Percentiles rank a stretch among this genome's conserved stretches.
Conservation (phyloP, 2,329 filamentous ascomycete species). For the Zasmidium citrigriseum region DNA sequence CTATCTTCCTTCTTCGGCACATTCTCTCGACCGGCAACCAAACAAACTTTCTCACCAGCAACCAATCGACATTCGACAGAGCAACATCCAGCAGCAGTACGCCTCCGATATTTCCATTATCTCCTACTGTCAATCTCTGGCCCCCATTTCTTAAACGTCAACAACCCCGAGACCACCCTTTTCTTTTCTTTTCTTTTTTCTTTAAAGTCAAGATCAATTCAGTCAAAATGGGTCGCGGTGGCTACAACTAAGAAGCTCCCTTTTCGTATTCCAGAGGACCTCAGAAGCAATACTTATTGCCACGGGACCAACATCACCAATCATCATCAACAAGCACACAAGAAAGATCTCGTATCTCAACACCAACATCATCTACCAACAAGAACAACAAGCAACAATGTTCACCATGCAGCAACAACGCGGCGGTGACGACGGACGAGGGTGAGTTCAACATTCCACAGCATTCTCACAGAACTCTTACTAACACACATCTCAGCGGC, state of each 20-base stretch:
- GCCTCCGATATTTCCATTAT: conserved; percentile 11
- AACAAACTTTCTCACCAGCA: background rate
- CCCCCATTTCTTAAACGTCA: conserved; percentile 5
- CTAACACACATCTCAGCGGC: conserved; percentile 23
- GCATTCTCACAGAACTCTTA: conserved; percentile 1
- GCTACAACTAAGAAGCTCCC: conserved; percentile 41
- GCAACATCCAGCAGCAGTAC: conserved; percentile 3
- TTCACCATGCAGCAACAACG: background rate
- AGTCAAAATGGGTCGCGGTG: conserved; percentile 40
- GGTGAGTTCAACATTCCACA: conserved; percentile 18
- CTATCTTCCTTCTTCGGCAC: background rate
- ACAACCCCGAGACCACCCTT: background rate
- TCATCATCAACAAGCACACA: conserved; percentile 1
- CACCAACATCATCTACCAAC: conserved; percentile 10
- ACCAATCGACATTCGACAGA: background rate
- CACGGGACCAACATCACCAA: background rate
- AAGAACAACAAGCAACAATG: conserved; percentile 11
- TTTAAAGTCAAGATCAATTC: conserved; percentile 21
- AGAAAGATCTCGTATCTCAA: conserved; percentile 9
- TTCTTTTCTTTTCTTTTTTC: conserved; percentile 15
- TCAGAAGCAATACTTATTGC: background rate
- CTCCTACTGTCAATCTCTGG: conserved; percentile 11
- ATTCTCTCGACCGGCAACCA: background rate
- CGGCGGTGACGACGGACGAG: conserved; percentile 32
- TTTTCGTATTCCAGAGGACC: conserved; percentile 6